Conservation (phyloP, 768 basidiomycete genomes). For the Phylloporus scabripes region DNA sequence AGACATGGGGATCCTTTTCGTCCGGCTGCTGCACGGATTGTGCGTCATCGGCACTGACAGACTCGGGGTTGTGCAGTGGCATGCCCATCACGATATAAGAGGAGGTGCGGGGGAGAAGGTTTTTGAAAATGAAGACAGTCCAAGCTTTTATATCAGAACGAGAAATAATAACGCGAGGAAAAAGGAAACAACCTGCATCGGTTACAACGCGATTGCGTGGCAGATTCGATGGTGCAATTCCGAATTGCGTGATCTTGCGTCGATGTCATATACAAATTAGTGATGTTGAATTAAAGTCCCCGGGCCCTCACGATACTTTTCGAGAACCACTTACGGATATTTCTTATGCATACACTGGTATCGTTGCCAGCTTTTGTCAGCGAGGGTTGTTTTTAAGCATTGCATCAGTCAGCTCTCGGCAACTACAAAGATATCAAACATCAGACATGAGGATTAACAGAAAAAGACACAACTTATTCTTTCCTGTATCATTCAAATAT, state of each 20-base stretch:
- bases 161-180: not conserved
- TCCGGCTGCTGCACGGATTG: not conserved
- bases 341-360: not conserved
- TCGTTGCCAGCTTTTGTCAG: not conserved
- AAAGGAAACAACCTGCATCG: not conserved
- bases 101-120: not conserved
- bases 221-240: conserved; percentile 15
- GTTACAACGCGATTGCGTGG: not conserved
- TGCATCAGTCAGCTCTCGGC: not conserved
- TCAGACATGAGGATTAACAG: too few species aligned
- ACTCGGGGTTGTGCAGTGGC: conserved; percentile 3
- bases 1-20: conserved; percentile 46
- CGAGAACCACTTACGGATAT: not conserved
- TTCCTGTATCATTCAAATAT: too few species aligned
- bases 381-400: not conserved
- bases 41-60: not conserved
- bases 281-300: not conserved
- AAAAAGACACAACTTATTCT: too few species aligned
- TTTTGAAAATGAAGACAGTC: not conserved
- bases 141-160: conserved; percentile 6
- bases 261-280: conserved; percentile 9
- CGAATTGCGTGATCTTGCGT: conserved; percentile 32
- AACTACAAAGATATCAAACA: conserved; percentile 1
- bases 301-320: too few species aligned
- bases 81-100: conserved; percentile 15